Base-by-base conservation (phyloP, 2,329 filamentous ascomycete genomes). In the Tricladium varicosporioides region DNA sequence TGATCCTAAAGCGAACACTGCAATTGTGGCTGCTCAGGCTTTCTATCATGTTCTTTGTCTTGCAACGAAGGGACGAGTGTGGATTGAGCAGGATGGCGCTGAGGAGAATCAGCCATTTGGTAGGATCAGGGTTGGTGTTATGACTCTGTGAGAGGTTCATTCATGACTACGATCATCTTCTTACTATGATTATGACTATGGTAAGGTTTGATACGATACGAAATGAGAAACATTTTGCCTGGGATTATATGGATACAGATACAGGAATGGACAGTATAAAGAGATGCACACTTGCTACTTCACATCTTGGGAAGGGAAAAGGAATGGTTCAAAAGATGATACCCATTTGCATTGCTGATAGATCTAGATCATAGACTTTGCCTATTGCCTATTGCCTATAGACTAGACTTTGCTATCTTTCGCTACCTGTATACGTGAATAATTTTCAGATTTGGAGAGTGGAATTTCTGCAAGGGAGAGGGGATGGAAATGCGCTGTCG, bases 21-120 rank as follows among this genome's bases (percentile, higher is more conserved):
- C 70, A 44, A 75, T 82, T 31, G 84, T 91, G 11, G 89, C 87
- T 8, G 85, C 88, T 1, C 88, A 92, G 70, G 90, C 85, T 0
- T 87, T 91, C 68, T 83, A 88, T 73, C 89, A 94, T 69, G 78
- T 90, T 1, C 79, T 95, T 13, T 78, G 81, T 10, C 78, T 94
- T 45, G 86, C 83, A 5, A 91, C 84, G 1, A 90, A 86, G 72
- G 80, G 80, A 1, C 71, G 81, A 54, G 74, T 93, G 46, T 69
- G 73, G 15, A 83, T 92, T 5, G 72, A 80, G 60, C 91, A 96
- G 72, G 58, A 66, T 31, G 58, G 44, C 7, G 57, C 53, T 8
- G 61, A 48, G 10, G 47, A 53, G 8, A 11, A 53, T n/a, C 48
- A 63, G 36, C 51, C 61, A 27, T 63, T 59, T 51, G 63, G 65